Evolutionary conservation across 495 filamentous ascomycete species (phyloP).

Genomic region (Daldinia caldariorum): DNA sequence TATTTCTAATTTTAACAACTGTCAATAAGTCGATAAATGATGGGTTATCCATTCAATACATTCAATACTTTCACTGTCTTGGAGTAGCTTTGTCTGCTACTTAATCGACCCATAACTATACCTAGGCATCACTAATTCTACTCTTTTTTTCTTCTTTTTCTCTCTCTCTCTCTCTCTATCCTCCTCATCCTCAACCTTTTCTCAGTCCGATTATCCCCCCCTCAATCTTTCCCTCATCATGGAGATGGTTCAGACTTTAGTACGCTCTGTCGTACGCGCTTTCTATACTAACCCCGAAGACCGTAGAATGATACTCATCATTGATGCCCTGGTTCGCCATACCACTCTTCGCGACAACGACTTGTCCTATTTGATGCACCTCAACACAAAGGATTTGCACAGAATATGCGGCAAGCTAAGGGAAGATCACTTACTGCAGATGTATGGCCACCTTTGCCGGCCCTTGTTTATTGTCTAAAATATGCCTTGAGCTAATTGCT

Average conservation of each 20-base stretch:
- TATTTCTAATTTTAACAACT: background rate
- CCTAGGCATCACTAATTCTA: background rate
- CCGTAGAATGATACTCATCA: constrained; percentile 83
- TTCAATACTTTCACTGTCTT: constrained; percentile 5
- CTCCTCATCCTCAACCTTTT: background rate
- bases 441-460: constrained; percentile 62
- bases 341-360: constrained; percentile 89
- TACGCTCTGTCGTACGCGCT: constrained; percentile 86
- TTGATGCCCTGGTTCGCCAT: constrained; percentile 94
- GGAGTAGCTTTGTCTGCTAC: constrained; percentile 19
- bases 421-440: constrained; percentile 84
- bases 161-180: background rate
- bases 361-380: constrained; percentile 81
- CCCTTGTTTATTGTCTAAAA: constrained; percentile 4
- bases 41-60: no score
- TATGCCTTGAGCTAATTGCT: constrained; percentile 27
- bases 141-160: background rate
- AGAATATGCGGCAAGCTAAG: constrained; percentile 83
- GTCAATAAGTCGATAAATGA: constrained; percentile 5
- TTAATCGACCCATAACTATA: constrained; percentile 1
- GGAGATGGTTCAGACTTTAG: constrained; percentile 87
- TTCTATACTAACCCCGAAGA: constrained; percentile 74
- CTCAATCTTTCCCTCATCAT: constrained; percentile 59
- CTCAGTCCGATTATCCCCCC: background rate
- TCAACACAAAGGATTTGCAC: constrained; percentile 88